Conservation (phyloP, 179 eudicot species). For the Patellifolia procumbens region DNA sequence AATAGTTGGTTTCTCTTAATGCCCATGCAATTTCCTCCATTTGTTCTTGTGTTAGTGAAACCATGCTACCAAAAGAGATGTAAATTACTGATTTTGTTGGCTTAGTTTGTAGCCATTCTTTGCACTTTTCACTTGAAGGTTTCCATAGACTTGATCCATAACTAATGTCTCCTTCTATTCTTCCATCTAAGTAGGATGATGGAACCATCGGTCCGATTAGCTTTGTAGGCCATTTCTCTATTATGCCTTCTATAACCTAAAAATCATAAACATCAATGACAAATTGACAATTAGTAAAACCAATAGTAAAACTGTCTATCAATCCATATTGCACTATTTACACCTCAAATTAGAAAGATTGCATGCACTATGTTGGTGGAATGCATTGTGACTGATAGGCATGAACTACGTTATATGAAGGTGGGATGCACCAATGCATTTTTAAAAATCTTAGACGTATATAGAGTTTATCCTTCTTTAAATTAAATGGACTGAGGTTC, state of each 20-base stretch:
- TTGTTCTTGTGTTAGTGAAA: conserved; percentile 38
- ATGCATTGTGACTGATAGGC: no score
- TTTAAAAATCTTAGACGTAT: no score
- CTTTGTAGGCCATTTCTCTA: conserved; percentile 47
- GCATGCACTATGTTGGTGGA: no score
- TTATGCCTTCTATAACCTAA: conserved; percentile 40
- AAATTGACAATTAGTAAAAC: neutral
- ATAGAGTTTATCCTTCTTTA: no score
- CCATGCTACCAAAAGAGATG: conserved; percentile 57
- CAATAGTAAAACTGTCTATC: no score
- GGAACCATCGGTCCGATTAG: conserved; percentile 61
- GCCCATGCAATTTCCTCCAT: conserved; percentile 39
- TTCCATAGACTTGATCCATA: conserved; percentile 60
- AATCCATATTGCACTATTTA: neutral
- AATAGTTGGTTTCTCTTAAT: conserved; percentile 25
- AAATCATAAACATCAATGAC: neutral
- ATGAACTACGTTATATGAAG: no score
- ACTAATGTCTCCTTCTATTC: conserved; percentile 39
- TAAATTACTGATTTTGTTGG: conserved; percentile 42
- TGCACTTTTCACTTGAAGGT: conserved; percentile 35
- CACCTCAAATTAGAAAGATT: no score
- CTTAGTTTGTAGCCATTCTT: conserved; percentile 43
- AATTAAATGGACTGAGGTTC: no score
- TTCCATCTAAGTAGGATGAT: conserved; percentile 45
- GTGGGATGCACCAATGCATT: no score